Base-by-base conservation (phyloP, 176 grass and related monocot species). In the Triticum urartu region DNA sequence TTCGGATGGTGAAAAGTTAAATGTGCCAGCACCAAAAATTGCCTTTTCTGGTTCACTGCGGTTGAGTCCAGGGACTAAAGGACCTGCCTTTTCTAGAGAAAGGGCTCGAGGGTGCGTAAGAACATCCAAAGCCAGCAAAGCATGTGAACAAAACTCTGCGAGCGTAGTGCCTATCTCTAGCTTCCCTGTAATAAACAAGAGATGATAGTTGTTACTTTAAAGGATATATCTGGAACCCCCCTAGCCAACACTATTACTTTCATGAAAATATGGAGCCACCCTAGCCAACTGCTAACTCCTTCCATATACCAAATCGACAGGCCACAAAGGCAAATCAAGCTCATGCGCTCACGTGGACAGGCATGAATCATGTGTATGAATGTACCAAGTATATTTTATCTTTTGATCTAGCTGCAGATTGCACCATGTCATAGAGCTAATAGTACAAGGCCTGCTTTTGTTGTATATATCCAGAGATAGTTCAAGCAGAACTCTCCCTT, bases 61-160 rank as follows among this genome's bases (percentile, higher is more conserved):
- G 1, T 79, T 81, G 74, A 79, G 47, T 28, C 85, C 75, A 87
- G 83, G 66, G 40, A 83, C 68, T 81, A 34, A 43, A 85, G 75
- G 74, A 88, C 45, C 61, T 67, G 75, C 59, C 32, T 70, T 88
- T 67, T 84, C 87, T 54, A 95, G 72, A 36, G 92, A 84, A 32
- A 94, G 90, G 43, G 92, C 88, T 50, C 90, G 91, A 68, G 96
- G 94, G 80, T 98, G 97, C 1, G 83, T 91, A 72, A 98, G 97
- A 68, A 94, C 93, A 89, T 98, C 93, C 88, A 98, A 89, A 20
- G 91, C 77, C 45, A 95, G 54, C 61, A 95, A 81, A 84, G 90
- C 91, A 88, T 34, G 72, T 15, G 77, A 89, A 87, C 90, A 98
- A 80, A 94, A 94, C 36, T 80, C 80, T 87, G 89, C 84, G 30